Percentiles rank a stretch among this genome's conserved stretches.
Conservation (phyloP, 2,329 filamentous ascomycete genomes). For the Stachybotrys chlorohalonatus region DNA sequence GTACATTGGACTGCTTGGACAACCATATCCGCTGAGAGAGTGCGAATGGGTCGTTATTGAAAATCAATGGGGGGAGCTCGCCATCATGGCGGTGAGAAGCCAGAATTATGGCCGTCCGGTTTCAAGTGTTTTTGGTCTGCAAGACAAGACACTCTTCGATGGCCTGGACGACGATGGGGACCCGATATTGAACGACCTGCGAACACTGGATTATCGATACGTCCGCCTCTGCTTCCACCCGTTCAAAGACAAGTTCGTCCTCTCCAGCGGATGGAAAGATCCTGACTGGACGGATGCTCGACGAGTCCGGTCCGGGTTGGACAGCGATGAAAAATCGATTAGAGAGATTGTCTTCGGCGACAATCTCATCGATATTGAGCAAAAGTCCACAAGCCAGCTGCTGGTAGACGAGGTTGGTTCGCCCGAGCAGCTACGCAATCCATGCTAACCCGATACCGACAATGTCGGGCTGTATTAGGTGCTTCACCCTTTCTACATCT, state of each 20-base stretch:
- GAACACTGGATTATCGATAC: slow-evolving; percentile 84
- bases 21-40: slow-evolving; percentile 56
- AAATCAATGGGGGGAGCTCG: slow-evolving; percentile 95
- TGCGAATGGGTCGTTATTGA: slow-evolving; percentile 92
- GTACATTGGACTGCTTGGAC: slow-evolving; percentile 70
- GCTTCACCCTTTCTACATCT: slow-evolving; percentile 97
- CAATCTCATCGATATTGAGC: slow-evolving; percentile 87
- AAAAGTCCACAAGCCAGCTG: slow-evolving; percentile 76
- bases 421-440: not conserved
- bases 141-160: slow-evolving; percentile 49
- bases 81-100: slow-evolving; percentile 58
- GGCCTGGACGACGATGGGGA: slow-evolving; percentile 55
- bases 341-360: slow-evolving; percentile 80
- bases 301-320: slow-evolving; percentile 67
- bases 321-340: slow-evolving; percentile 77
- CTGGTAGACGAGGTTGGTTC: slow-evolving; percentile 70
- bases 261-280: slow-evolving; percentile 90
- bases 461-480: slow-evolving; percentile 37
- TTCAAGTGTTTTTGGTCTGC: slow-evolving; percentile 57
- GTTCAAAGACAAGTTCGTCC: slow-evolving; percentile 75
- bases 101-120: slow-evolving; percentile 44
- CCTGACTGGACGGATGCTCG: slow-evolving; percentile 76
- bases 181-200: slow-evolving; percentile 65
- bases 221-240: slow-evolving; percentile 90
- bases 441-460: not conserved